These are phyloP conservation scores for Pleomassaria siparia DNA, from an alignment of 2,329 filamentous ascomycete species.

Conservation along the genomic window DNA sequence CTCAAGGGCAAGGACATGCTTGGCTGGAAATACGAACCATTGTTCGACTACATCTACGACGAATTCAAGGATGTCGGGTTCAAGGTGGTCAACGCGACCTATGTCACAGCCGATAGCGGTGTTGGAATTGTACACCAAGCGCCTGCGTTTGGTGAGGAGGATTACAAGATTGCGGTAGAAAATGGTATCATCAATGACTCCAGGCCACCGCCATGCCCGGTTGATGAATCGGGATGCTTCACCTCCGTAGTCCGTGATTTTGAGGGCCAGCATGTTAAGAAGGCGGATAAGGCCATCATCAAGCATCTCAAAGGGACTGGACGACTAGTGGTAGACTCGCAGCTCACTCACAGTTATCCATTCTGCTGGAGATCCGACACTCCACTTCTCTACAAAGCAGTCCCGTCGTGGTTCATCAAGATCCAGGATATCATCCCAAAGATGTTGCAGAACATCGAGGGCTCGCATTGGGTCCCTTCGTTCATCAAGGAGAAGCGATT, in stretches of 20 bases:
- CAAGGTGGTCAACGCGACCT: constrained; percentile 77
- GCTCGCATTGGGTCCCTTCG: constrained; percentile 86
- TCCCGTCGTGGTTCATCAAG: constrained; percentile 93
- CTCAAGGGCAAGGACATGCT: constrained; percentile 82
- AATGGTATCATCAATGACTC: constrained; percentile 75
- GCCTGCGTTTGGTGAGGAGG: constrained; percentile 92
- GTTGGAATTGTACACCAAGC: constrained; percentile 93
- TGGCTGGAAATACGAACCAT: constrained; percentile 84
- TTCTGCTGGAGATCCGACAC: constrained; percentile 96
- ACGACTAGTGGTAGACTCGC: constrained; percentile 79
- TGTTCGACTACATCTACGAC: constrained; percentile 88
- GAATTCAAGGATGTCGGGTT: constrained; percentile 85
- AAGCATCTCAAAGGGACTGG: constrained; percentile 79
- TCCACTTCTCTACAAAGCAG: constrained; percentile 86
- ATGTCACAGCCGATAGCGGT: constrained; percentile 88
- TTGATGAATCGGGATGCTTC: constrained; percentile 82
- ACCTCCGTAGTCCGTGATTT: constrained; percentile 78
- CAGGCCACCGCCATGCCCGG: constrained; percentile 82
- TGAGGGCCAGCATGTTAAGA: constrained; percentile 84
- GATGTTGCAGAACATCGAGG: constrained; percentile 88
- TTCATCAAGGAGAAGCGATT: constrained; percentile 93
- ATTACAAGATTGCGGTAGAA: constrained; percentile 81
- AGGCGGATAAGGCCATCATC: constrained; percentile 89
- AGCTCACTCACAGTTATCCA: constrained; percentile 87
- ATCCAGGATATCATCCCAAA: constrained; percentile 80